phyloP scores from a whole-genome alignment of 345 rosid genomes.

The Hibiscus mutabilis region DNA sequence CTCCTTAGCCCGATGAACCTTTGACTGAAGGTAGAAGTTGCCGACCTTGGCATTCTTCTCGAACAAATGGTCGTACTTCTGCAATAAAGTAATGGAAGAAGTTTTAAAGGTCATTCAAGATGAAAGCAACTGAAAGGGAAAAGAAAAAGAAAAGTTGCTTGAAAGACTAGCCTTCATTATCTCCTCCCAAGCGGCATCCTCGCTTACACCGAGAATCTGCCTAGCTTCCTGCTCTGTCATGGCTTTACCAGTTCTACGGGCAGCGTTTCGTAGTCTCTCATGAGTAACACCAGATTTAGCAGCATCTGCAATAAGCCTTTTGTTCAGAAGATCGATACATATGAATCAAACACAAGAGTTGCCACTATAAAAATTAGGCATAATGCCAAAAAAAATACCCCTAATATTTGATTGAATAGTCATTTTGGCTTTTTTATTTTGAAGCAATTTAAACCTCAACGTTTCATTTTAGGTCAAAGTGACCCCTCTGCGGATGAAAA shows the following conservation, averaged over 20 bases:
- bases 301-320: slow-evolving; percentile 48
- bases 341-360: not conserved
- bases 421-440: too few relatives aligned
- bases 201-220: slow-evolving; percentile 78
- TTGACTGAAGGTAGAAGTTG: slow-evolving; percentile 91
- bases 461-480: too few relatives aligned
- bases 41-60: slow-evolving; percentile 75
- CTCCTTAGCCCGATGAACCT: slow-evolving; percentile 90
- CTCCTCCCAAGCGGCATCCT: slow-evolving; percentile 74
- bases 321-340: not conserved
- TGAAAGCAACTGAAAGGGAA: not conserved
- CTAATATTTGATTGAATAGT: too few relatives aligned
- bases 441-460: too few relatives aligned
- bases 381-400: too few relatives aligned
- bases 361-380: not conserved
- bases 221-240: slow-evolving; percentile 83
- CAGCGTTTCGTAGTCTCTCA: slow-evolving; percentile 57
- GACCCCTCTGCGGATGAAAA: too few relatives aligned
- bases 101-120: not conserved
- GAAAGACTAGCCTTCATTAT: slow-evolving; percentile 4
- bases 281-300: slow-evolving; percentile 75
- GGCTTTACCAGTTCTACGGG: slow-evolving; percentile 56
- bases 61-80: slow-evolving; percentile 73
- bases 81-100: slow-evolving; percentile 13
- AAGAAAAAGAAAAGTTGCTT: not conserved